These are phyloP conservation scores for Austroboletus novae-zelandiae DNA, from an alignment of 1,284 basidiomycete genomes.

Conservation along the genomic window DNA sequence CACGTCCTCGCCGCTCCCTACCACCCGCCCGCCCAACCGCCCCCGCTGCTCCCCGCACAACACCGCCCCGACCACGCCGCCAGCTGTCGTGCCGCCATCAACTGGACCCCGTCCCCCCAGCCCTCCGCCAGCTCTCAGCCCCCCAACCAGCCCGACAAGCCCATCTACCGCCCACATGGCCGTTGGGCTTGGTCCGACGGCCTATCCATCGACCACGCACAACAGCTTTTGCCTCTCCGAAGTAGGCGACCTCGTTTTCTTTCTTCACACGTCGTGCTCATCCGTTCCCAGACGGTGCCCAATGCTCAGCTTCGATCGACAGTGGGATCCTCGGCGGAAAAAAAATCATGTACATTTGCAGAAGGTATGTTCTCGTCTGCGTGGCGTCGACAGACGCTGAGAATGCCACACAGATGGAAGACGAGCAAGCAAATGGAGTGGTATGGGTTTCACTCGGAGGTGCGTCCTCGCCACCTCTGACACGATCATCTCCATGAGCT, in stretches of 20 bases:
- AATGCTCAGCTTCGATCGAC: conserved; percentile 42
- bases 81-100: conserved; percentile 27
- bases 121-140: background rate
- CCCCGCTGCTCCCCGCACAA: conserved; percentile 8
- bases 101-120: conserved; percentile 21
- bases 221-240: conserved; percentile 26
- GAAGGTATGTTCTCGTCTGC: conserved; percentile 36
- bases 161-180: conserved; percentile 37
- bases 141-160: conserved; percentile 17
- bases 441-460: conserved; percentile 46
- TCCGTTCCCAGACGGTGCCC: conserved; percentile 35
- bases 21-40: conserved; percentile 4
- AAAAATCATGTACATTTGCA: conserved; percentile 45
- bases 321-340: conserved; percentile 34
- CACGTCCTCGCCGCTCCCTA: conserved; percentile 32
- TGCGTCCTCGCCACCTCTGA: conserved; percentile 7
- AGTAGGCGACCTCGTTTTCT: conserved; percentile 15
- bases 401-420: conserved; percentile 36
- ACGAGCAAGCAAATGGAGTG: conserved; percentile 33
- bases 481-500: background rate
- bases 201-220: conserved; percentile 30
- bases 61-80: conserved; percentile 20
- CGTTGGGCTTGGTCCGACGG: conserved; percentile 40
- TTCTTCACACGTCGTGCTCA: conserved; percentile 4
- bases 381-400: conserved; percentile 10